Evolutionary conservation across 1,284 basidiomycete species (phyloP).

Genomic region (Quambalaria eucalypti): DNA sequence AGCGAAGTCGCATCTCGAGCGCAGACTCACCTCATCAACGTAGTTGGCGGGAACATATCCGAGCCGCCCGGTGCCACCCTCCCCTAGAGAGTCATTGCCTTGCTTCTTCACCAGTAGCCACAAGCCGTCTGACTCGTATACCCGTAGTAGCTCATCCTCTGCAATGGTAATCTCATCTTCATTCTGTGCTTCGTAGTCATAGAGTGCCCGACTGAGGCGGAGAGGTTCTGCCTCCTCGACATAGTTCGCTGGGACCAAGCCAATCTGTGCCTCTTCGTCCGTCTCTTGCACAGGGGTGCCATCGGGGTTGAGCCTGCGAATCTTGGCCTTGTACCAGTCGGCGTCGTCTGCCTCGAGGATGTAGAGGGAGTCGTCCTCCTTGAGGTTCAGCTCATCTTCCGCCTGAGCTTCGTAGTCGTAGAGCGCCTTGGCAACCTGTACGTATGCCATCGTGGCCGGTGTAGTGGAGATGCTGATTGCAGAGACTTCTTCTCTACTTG

Average conservation of each 20-base stretch:
- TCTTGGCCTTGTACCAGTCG: constrained; percentile 45
- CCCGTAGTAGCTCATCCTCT: constrained; percentile 37
- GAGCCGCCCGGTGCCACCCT: constrained; percentile 25
- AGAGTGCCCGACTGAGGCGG: constrained; percentile 34
- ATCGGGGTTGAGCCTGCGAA: constrained; percentile 18
- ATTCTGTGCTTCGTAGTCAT: constrained; percentile 41
- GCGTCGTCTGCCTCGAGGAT: constrained; percentile 41
- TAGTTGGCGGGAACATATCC: constrained; percentile 45
- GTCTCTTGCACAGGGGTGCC: constrained; percentile 16
- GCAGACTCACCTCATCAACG: constrained; percentile 33
- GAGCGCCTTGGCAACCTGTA: constrained; percentile 39
- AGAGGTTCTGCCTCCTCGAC: constrained; percentile 41
- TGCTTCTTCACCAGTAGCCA: constrained; percentile 44
- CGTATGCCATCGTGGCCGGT: constrained; percentile 42
- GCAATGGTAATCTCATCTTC: constrained; percentile 39
- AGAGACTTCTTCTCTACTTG: no score
- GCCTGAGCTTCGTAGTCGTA: constrained; percentile 45
- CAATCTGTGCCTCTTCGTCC: constrained; percentile 17
- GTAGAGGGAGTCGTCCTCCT: constrained; percentile 43
- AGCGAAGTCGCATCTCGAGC: not conserved
- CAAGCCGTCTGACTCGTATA: constrained; percentile 39
- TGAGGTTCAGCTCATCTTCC: constrained; percentile 41
- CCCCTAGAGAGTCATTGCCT: constrained; percentile 9
- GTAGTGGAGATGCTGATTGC: no score
- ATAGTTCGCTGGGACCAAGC: constrained; percentile 45